Conservation (phyloP, 257 asterid genomes). For the Galeopsis tetrahit region DNA sequence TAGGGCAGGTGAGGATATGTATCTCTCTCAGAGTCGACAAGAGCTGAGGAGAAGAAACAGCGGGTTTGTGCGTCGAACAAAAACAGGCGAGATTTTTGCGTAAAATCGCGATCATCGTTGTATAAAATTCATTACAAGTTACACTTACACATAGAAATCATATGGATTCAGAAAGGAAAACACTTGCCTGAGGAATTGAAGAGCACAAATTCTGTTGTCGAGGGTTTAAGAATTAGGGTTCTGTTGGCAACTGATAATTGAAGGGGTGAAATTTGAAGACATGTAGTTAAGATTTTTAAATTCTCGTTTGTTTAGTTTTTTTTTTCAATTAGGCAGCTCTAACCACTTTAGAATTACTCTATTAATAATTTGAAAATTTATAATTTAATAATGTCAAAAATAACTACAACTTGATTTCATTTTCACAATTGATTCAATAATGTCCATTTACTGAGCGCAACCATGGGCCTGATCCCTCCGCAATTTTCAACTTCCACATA, state of each 20-base stretch:
- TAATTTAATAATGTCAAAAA: too few species aligned
- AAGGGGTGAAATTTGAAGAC: too few species aligned
- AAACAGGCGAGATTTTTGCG: not conserved
- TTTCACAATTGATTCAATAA: too few species aligned
- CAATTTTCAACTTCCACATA: slow-evolving; percentile 95
- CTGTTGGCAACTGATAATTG: not conserved
- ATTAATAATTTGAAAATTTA: too few species aligned
- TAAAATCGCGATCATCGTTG: not conserved
- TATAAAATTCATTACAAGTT: not conserved
- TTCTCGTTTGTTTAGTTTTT: too few species aligned
- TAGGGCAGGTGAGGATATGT: not conserved
- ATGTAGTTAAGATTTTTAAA: too few species aligned
- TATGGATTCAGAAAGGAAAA: not conserved
- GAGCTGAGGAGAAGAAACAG: not conserved
- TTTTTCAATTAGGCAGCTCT: too few species aligned
- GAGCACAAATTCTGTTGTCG: not conserved
- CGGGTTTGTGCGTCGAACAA: not conserved
- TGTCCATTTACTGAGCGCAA: slow-evolving; percentile 69
- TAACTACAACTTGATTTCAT: too few species aligned
- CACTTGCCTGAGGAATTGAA: not conserved
- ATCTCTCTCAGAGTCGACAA: not conserved
- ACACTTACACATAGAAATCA: not conserved
- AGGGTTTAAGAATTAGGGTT: not conserved
- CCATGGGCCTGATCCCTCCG: slow-evolving; percentile 91
- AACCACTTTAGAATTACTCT: too few species aligned